Evolutionary conservation across 768 basidiomycete species (phyloP), one percentile per base, ranked within the genome.

Genomic region (Mrakia hoshinonis): DNA sequence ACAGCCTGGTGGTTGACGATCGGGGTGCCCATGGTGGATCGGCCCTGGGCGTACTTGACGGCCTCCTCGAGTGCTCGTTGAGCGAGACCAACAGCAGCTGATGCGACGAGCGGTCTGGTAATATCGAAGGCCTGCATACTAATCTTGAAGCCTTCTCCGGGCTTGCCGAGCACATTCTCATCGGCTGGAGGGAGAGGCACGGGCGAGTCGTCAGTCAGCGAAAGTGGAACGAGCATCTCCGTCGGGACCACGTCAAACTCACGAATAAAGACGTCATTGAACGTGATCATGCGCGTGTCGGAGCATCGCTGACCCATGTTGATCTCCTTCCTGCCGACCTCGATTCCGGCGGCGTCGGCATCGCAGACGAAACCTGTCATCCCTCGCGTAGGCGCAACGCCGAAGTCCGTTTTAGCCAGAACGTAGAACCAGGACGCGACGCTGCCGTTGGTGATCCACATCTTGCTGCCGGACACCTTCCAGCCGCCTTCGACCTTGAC

Each of bases 1-100:
- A 81, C 78, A 29, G 79, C 80, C 60, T 80, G 79, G 70, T 81
- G 81, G 58, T 81, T 74, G 67, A 81, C 80, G 73, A 81, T 81
- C 0, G 80, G 74, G 26, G 77, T 77, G 0, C 81, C 81, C 77
- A 81, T 81, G 18, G 81, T 81, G 74, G 77, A 74, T 63, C 80
- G 76, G 29, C 79, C 78, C 70, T 80, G 80, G 4, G 80, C 80
- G 70, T 81, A 81, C 72, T 76, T 79, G 18, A 78, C 78, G 1
- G 81, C 81, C 70, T 81, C 81, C 54, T 79, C 78, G 31, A 81
- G 70, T 1, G 80, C 79, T 34, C 81, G 65, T 71, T 81, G 80
- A 4, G 81, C 77, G 7, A 81, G 69, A 2, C 81, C 81, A 10
- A 79, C 78, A 1, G 81, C 81, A 3, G 79, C 80, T 0, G 80